phyloP scores from a whole-genome alignment of 2,329 filamentous ascomycete genomes.

The Penicillium sp. region DNA sequence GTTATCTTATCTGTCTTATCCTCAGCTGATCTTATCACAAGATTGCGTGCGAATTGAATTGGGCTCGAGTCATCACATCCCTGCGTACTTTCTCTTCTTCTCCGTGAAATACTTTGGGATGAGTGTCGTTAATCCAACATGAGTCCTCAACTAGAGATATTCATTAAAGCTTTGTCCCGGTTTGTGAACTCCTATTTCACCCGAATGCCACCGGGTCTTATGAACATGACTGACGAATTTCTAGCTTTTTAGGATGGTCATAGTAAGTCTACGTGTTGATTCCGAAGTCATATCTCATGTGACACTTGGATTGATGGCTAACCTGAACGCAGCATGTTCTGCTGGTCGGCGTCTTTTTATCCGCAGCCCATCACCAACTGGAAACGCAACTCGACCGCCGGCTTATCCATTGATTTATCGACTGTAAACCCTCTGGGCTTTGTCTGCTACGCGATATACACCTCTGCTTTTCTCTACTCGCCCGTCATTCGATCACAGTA shows the following conservation, averaged over 20 bases:
- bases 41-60: neutral
- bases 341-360: constrained; percentile 90
- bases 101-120: constrained; percentile 8
- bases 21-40: constrained; percentile 28
- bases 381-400: constrained; percentile 70
- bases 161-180: constrained; percentile 44
- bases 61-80: neutral
- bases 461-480: constrained; percentile 73
- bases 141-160: constrained; percentile 33
- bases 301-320: neutral
- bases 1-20: constrained; percentile 10
- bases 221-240: constrained; percentile 29
- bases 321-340: constrained; percentile 49
- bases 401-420: constrained; percentile 85
- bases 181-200: constrained; percentile 21
- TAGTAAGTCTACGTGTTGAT: constrained; percentile 48
- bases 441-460: constrained; percentile 70
- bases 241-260: constrained; percentile 67
- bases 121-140: constrained; percentile 15
- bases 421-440: constrained; percentile 64
- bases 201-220: neutral
- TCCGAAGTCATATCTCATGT: neutral
- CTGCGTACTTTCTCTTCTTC: neutral
- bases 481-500: constrained; percentile 76
- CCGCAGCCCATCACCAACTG: constrained; percentile 83